Percentiles rank a stretch among this genome's conserved stretches.
phyloP scores from a whole-genome alignment of 2,329 filamentous ascomycete genomes.

The Aspergillus floridensis region DNA sequence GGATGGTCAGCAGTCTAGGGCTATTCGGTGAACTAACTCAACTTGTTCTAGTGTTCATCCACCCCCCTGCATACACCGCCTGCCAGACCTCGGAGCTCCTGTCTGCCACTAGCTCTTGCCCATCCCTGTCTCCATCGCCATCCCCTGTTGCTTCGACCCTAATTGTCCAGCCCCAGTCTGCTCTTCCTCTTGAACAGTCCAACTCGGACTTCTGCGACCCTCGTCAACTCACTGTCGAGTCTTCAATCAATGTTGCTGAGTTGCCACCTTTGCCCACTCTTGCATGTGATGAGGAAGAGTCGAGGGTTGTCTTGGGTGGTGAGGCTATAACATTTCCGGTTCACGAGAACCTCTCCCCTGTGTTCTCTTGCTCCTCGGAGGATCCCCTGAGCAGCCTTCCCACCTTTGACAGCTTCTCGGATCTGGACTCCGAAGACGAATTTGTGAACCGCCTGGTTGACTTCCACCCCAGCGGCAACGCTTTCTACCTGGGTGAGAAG shows the following conservation, averaged over 20 bases:
- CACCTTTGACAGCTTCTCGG: slow-evolving; percentile 79
- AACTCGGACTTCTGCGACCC: slow-evolving; percentile 89
- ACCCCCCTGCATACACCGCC: slow-evolving; percentile 63
- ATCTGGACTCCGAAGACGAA: slow-evolving; percentile 88
- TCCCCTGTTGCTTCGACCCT: slow-evolving; percentile 71
- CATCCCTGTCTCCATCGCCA: slow-evolving; percentile 83
- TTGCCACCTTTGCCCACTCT: slow-evolving; percentile 59
- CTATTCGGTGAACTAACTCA: slow-evolving; percentile 26
- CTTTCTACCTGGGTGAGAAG: slow-evolving; percentile 62
- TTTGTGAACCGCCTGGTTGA: slow-evolving; percentile 73
- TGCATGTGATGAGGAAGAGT: slow-evolving; percentile 45
- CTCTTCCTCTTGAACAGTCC: slow-evolving; percentile 58
- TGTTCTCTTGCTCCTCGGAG: slow-evolving; percentile 44
- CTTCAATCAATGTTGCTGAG: slow-evolving; percentile 53
- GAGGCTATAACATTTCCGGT: slow-evolving; percentile 38
- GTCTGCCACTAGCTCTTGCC: slow-evolving; percentile 66
- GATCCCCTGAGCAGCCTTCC: slow-evolving; percentile 62
- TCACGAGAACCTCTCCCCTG: slow-evolving; percentile 37
- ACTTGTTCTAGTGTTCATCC: slow-evolving; percentile 58
- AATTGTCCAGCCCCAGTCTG: slow-evolving; percentile 73
- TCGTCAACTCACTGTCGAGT: slow-evolving; percentile 74
- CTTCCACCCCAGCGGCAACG: slow-evolving; percentile 60
- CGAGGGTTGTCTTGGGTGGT: slow-evolving; percentile 36
- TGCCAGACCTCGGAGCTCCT: slow-evolving; percentile 67
- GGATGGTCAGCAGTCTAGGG: slow-evolving; percentile 8